Evolutionary conservation across 257 asterid genomes (phyloP), one percentile per base, ranked within the genome.

Genomic region (Nicotiana tabacum): DNA sequence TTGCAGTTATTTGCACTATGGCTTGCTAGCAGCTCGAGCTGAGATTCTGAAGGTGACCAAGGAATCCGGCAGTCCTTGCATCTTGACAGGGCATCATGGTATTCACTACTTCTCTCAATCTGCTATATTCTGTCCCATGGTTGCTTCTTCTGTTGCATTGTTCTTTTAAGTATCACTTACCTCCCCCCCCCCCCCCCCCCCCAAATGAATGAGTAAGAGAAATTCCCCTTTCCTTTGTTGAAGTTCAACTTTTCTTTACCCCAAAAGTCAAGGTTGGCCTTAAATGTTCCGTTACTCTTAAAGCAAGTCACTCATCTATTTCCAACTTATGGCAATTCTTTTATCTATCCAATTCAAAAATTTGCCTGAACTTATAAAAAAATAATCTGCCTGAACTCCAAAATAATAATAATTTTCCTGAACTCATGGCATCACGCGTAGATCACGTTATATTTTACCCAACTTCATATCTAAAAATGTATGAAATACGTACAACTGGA

Each of bases 11-110:
- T 62, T 88, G 87, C 88, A 51, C 82, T 88, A 88, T 82, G 91
- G 91, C 53, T 83, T 88, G 86, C 80, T 88, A 43, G 91, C 91
- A 56, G 91, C 91, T 81, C 90, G 91, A 83, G 91, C 90, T 83
- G 91, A 88, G 86, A 86, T 88, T 79, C 81, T 88, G 85, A 88
- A 88, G 84, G 87, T 82, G 81, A 83, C 87, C 17, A 85, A 68
- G 37, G 89, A 84, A 66, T 85, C 91, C 27, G 87, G 87, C 77
- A 88, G 80, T 35, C 91, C 91, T n/a, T 88, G 91, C 80, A 69
- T 88, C 81, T 82, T 88, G 83, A 87, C 83, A 57, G 91, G 91
- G 21, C 81, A 83, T 85, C 82, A 85, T 83, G 91, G 91, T 88
- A 88, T 39, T 81, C 37, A 66, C 64, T 56, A 10, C 16, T 74